Conservation (phyloP, 768 basidiomycete species). For the Sutorius australiensis region DNA sequence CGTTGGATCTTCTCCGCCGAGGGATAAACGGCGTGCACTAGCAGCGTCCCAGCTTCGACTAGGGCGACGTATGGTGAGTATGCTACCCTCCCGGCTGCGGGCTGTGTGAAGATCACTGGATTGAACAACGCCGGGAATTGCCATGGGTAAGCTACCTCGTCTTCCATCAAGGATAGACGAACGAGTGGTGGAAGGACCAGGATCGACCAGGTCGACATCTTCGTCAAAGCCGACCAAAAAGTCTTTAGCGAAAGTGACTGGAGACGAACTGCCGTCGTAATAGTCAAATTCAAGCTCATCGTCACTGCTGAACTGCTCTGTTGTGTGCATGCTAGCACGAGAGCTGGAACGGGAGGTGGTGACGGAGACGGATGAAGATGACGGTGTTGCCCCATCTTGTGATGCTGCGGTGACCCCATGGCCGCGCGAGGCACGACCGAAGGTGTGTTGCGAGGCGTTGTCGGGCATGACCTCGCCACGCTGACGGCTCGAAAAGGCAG, state of each 20-base stretch:
- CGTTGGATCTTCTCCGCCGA: slow-evolving; percentile 18
- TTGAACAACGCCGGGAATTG: slow-evolving; percentile 42
- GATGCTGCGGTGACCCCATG: slow-evolving; percentile 19
- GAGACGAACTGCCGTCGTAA: slow-evolving; percentile 36
- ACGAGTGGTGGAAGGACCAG: slow-evolving; percentile 25
- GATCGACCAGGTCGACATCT: slow-evolving; percentile 27
- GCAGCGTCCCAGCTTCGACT: slow-evolving; percentile 59
- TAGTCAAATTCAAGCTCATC: slow-evolving; percentile 44
- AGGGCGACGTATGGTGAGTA: slow-evolving; percentile 54
- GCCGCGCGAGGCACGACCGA: slow-evolving; percentile 40
- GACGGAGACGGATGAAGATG: slow-evolving; percentile 42
- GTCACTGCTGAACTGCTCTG: slow-evolving; percentile 44
- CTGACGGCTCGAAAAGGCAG: slow-evolving; percentile 15
- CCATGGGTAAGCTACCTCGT: slow-evolving; percentile 59
- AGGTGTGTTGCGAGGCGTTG: slow-evolving; percentile 47
- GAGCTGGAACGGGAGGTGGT: slow-evolving; percentile 35
- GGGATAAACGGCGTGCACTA: slow-evolving; percentile 18
- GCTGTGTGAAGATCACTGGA: slow-evolving; percentile 22
- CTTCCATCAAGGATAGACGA: slow-evolving; percentile 27
- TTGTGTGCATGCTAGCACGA: slow-evolving; percentile 31
- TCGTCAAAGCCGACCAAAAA: slow-evolving; percentile 33
- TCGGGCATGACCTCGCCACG: slow-evolving; percentile 34
- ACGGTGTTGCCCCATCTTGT: slow-evolving; percentile 33
- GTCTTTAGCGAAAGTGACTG: slow-evolving; percentile 40
- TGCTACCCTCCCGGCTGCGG: slow-evolving; percentile 55